Evolutionary conservation across 2,329 filamentous ascomycete species (phyloP), one percentile per base, ranked within the genome.

Genomic region (Tolypocladium nubicola): DNA sequence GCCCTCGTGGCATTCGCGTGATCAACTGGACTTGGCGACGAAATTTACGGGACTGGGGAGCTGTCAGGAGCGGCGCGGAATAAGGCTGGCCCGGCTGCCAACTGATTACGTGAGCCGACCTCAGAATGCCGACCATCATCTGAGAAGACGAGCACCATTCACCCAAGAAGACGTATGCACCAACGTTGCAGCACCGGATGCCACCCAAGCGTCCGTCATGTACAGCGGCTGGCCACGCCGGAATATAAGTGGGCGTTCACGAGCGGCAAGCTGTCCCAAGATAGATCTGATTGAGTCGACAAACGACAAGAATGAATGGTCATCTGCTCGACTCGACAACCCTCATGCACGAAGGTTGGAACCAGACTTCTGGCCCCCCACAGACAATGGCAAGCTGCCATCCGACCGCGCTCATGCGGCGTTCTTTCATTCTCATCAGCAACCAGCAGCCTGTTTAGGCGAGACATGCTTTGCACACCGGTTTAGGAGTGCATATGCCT

Each of bases 21-120:
- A 52, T 52, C 47, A 52, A n/a, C 14, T 33, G 41, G 26, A 21
- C 45, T 41, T 39, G 9, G 33, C 57, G 54, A 58, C 57, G 52
- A 62, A 62, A 62, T 58, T 59, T 60, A 55, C 56, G 21, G 53
- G 55, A 59, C 39, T 39, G 38, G 38, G 45, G 26, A 35, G 39
- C 56, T 52, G 52, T 45, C 56, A 47, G 39, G 47, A 23, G 23
- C n/a, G 30, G 33, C 16, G 49, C 63, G 63, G 63, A 64, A 59
- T 30, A 64, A 60, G 30, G 11, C 41, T 58, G 57, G 58, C n/a
- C 62, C 61, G 60, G 26, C 14, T 9, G 3, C 3, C 6, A 16
- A n/a, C 11, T 41, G 56, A 57, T 57, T 57, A 57, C 45, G 54
- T 58, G 37, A 56, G 54, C 21, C 13, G 53, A 33, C 53, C 11